phyloP scores from a whole-genome alignment of 352 stramenopile species.

The Phytophthora palmivora region DNA sequence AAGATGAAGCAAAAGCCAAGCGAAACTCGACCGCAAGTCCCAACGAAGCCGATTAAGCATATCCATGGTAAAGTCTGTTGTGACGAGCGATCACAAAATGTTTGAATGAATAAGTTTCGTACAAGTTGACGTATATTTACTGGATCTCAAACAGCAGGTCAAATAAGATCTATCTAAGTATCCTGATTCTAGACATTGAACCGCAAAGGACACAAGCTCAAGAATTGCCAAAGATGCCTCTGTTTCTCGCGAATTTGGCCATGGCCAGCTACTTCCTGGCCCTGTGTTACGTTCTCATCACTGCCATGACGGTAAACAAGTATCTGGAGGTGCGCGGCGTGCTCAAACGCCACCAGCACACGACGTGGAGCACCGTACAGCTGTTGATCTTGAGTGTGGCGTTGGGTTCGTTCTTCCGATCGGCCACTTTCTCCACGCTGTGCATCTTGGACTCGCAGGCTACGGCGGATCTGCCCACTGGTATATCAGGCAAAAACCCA shows the following conservation, averaged over 20 bases:
- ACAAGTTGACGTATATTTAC: slow-evolving; percentile 3
- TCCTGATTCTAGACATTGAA: slow-evolving; percentile 5
- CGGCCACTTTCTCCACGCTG: slow-evolving; percentile 86
- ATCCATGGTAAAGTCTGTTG: too few species aligned
- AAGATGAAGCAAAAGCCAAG: slow-evolving; percentile 74
- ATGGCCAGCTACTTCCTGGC: slow-evolving; percentile 91
- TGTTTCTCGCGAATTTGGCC: slow-evolving; percentile 89
- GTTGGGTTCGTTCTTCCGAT: slow-evolving; percentile 88
- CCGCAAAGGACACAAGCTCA: too few species aligned
- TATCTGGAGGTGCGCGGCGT: slow-evolving; percentile 75
- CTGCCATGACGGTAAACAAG: slow-evolving; percentile 81
- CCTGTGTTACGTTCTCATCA: slow-evolving; percentile 87
- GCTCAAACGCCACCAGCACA: slow-evolving; percentile 69
- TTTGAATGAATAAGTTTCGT: background rate
- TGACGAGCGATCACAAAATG: too few species aligned
- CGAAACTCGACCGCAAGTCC: slow-evolving; percentile 13
- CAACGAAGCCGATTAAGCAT: slow-evolving; percentile 1
- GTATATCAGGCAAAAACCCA: slow-evolving; percentile 29
- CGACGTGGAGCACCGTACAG: slow-evolving; percentile 84
- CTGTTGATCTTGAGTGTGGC: slow-evolving; percentile 83
- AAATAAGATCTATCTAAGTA: slow-evolving; percentile 23
- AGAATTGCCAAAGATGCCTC: slow-evolving; percentile 62
- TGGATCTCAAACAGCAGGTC: background rate
- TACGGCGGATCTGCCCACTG: slow-evolving; percentile 47
- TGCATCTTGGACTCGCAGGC: slow-evolving; percentile 89